These are phyloP conservation scores for Candida namnaoensis DNA, from an alignment of 805 yeast species.

Conservation along the genomic window DNA sequence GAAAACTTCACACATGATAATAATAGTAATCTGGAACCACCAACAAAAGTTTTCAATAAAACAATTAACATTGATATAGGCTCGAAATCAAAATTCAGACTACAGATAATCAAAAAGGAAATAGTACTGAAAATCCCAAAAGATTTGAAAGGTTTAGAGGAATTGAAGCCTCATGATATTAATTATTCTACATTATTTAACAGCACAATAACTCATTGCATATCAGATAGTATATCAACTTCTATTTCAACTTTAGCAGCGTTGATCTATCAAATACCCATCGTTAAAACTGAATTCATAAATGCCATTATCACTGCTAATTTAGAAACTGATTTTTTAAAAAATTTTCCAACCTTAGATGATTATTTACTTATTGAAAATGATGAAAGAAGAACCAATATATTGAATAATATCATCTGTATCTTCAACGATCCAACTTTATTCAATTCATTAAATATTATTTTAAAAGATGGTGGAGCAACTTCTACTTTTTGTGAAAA, in stretches of 20 bases:
- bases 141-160: conserved; percentile 4
- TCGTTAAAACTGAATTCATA: conserved; percentile 17
- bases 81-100: neutral
- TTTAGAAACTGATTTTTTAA: too few species aligned
- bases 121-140: conserved; percentile 6
- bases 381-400: too few species aligned
- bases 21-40: conserved; percentile 1
- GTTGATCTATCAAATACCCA: conserved; percentile 19
- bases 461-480: conserved; percentile 5
- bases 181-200: conserved; percentile 10
- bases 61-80: conserved; percentile 11
- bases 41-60: neutral
- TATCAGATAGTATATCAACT: conserved; percentile 11
- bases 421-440: conserved; percentile 8
- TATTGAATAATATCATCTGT: too few species aligned
- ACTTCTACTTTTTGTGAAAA: too few species aligned
- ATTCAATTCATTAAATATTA: conserved; percentile 11
- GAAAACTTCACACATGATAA: neutral
- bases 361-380: too few species aligned
- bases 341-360: too few species aligned
- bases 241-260: conserved; percentile 24
- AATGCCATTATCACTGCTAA: conserved; percentile 2
- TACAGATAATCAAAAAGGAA: conserved; percentile 9
- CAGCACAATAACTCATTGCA: conserved; percentile 16
- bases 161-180: conserved; percentile 18